Conservation (phyloP, 176 grass and related monocot genomes). For the Zoysia japonica region DNA sequence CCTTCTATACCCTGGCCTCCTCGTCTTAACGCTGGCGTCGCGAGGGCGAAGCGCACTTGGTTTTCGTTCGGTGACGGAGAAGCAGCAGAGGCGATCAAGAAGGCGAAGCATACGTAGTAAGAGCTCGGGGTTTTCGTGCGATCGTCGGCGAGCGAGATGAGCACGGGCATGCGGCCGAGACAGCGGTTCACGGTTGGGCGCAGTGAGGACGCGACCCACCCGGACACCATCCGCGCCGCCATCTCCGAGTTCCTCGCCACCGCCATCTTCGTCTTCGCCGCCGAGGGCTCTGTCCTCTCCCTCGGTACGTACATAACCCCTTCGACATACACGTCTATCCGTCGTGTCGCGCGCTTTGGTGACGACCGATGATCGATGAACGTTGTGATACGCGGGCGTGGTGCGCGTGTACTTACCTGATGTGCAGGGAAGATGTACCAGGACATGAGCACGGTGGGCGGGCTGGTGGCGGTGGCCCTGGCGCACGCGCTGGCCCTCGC, state of each 20-base stretch:
- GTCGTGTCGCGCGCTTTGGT: too few relatives aligned
- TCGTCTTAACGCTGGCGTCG: slow-evolving; percentile 6
- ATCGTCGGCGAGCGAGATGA: slow-evolving; percentile 1
- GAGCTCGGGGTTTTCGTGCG: neutral
- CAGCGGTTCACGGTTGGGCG: slow-evolving; percentile 71
- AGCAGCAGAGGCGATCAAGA: neutral
- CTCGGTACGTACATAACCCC: slow-evolving; percentile 50
- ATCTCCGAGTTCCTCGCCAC: slow-evolving; percentile 89
- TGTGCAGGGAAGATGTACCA: slow-evolving; percentile 72
- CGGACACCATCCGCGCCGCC: slow-evolving; percentile 80
- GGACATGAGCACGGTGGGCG: slow-evolving; percentile 65
- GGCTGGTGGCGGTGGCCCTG: slow-evolving; percentile 67
- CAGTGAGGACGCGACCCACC: slow-evolving; percentile 70
- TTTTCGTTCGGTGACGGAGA: neutral
- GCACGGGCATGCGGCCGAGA: slow-evolving; percentile 31
- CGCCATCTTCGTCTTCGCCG: slow-evolving; percentile 94
- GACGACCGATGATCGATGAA: too few relatives aligned
- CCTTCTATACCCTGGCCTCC: neutral
- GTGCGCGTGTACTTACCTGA: too few relatives aligned
- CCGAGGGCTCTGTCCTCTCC: slow-evolving; percentile 88
- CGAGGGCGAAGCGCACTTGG: neutral
- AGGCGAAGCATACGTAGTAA: neutral
- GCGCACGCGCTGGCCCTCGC: slow-evolving; percentile 72
- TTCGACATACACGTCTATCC: too few relatives aligned
- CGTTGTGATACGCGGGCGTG: too few relatives aligned